These are phyloP conservation scores for Cryphonectria radicalis DNA, from an alignment of 2,329 filamentous ascomycete species.

Conservation along the genomic window DNA sequence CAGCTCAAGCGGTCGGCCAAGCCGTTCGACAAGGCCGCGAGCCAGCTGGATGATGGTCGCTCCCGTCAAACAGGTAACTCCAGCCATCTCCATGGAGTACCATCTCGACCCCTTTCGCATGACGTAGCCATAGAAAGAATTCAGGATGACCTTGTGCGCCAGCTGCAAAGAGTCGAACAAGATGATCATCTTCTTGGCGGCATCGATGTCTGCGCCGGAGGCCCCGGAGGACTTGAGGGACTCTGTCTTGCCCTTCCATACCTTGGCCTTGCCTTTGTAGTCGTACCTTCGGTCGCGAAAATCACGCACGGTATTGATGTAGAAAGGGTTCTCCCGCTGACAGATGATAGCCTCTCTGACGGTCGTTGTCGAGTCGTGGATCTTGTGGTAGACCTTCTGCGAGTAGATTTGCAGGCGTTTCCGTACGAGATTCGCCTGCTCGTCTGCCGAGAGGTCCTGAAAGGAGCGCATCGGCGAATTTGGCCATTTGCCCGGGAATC, in stretches of 20 bases:
- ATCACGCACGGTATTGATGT: conserved; percentile 92
- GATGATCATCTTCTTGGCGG: conserved; percentile 98
- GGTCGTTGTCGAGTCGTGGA: conserved; percentile 91
- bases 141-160: conserved; percentile 98
- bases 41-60: conserved; percentile 97
- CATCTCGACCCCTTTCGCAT: conserved; percentile 98
- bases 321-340: conserved; percentile 97
- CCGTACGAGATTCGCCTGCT: conserved; percentile 78
- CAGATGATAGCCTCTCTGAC: conserved; percentile 97
- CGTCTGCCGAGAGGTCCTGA: conserved; percentile 78
- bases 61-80: conserved; percentile 94
- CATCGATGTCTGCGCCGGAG: conserved; percentile 75
- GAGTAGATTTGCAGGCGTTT: conserved; percentile 92
- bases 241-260: conserved; percentile 97
- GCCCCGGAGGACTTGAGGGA: conserved; percentile 83
- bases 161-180: conserved; percentile 94
- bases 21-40: conserved; percentile 86
- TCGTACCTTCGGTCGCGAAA: conserved; percentile 98
- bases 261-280: conserved; percentile 97
- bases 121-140: conserved; percentile 98
- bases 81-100: conserved; percentile 99
- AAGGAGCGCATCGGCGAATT: conserved; percentile 75
- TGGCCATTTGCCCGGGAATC: conserved; percentile 79
- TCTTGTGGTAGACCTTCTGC: conserved; percentile 99
- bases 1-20: conserved; percentile 89